A percentile compares a stretch with the other conserved stretches of the same genome.
These are phyloP conservation scores for Ceratobasidium sp. DNA, from an alignment of 1,284 basidiomycete species.

Conservation along the genomic window DNA sequence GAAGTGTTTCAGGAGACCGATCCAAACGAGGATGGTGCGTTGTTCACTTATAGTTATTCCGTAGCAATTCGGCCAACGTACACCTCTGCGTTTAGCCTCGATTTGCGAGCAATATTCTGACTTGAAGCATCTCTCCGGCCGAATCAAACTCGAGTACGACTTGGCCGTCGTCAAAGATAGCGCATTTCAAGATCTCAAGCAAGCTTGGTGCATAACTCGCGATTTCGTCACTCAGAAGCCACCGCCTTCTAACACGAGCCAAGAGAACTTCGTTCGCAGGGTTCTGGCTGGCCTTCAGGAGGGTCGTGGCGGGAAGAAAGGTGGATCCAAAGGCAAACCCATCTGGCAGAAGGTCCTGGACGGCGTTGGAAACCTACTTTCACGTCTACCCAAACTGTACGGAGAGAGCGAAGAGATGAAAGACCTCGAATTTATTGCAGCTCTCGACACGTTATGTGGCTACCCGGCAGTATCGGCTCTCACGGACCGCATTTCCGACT, in stretches of 20 bases:
- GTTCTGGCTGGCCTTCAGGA: constrained; percentile 2
- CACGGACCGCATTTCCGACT: constrained; percentile 2
- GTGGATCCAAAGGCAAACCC: not conserved
- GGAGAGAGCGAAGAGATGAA: not conserved
- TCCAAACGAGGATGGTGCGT: too few relatives aligned
- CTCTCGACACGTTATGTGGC: not conserved
- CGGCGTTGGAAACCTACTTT: not conserved
- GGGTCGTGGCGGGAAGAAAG: not conserved
- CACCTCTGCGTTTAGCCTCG: not conserved
- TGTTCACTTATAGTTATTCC: not conserved
- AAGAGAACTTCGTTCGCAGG: not conserved
- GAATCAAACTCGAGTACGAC: not conserved
- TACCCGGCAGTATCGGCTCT: constrained; percentile 15
- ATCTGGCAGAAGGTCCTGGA: not conserved
- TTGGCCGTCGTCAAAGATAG: constrained; percentile 1
- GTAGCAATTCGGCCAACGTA: not conserved
- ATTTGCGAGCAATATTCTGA: constrained; percentile 9
- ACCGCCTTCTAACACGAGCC: not conserved
- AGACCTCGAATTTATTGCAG: constrained; percentile 21
- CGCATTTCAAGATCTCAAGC: constrained; percentile 26
- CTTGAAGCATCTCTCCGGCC: not conserved
- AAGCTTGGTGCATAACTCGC: constrained; percentile 27
- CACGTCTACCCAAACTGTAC: not conserved
- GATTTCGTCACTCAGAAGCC: constrained; percentile 2
- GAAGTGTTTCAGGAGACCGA: not conserved